These are phyloP conservation scores for Russula olivacea DNA, from an alignment of 768 basidiomycete species.

Conservation along the genomic window DNA sequence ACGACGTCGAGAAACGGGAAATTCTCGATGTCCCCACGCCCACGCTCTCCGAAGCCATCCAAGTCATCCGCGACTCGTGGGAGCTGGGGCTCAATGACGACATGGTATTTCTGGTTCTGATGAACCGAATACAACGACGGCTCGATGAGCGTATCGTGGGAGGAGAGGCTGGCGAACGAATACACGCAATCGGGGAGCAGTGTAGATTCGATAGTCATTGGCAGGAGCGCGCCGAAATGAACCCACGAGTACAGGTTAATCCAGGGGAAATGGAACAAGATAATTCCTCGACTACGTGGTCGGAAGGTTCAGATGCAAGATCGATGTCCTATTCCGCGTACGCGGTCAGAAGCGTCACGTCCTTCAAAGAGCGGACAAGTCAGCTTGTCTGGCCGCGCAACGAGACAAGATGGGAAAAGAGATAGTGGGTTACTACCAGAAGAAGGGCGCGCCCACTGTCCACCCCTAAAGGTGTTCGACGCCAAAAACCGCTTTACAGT, in stretches of 20 bases:
- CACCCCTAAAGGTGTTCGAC: too few relatives aligned
- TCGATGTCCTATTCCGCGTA: slow-evolving; percentile 1
- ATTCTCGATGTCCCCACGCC: background rate
- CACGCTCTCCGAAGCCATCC: background rate
- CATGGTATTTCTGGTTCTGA: background rate
- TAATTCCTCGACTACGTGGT: background rate
- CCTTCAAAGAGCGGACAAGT: slow-evolving; percentile 5
- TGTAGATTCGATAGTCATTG: background rate
- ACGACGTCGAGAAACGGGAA: background rate
- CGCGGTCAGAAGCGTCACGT: slow-evolving; percentile 1
- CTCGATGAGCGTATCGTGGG: background rate
- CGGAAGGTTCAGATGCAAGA: background rate
- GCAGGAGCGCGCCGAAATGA: background rate
- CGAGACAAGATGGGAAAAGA: background rate
- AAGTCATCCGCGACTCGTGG: background rate
- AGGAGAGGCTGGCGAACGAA: background rate
- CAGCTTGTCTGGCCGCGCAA: background rate
- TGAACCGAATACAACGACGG: background rate
- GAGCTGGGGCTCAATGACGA: background rate
- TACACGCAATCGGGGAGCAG: background rate
- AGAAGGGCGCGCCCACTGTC: too few relatives aligned
- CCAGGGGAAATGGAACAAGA: background rate
- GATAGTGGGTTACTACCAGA: background rate
- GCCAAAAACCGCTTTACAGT: too few relatives aligned
- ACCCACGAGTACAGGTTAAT: background rate